Evolutionary conservation across 306 rosid genomes (phyloP).

Genomic region (Quercus dentata): DNA sequence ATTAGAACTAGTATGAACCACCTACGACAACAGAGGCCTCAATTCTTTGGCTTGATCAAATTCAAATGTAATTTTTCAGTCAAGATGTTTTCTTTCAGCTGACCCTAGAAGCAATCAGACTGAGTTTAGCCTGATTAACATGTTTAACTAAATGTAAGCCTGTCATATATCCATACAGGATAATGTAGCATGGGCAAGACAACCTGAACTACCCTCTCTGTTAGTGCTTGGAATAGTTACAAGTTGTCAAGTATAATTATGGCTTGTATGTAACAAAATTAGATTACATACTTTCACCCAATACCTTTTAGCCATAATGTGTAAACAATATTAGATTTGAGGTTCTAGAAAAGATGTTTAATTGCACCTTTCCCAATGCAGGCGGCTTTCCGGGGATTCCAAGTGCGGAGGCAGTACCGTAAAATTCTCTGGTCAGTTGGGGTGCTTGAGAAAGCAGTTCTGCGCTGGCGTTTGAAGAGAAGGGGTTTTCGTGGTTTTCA

Average conservation of each 20-base stretch:
- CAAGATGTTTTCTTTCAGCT: background rate
- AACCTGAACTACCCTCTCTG: background rate
- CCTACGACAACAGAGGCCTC: background rate
- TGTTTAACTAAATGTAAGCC: background rate
- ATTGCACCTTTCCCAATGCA: constrained; percentile 38
- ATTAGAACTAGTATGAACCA: background rate
- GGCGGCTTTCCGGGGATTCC: constrained; percentile 86
- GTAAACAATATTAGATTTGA: background rate
- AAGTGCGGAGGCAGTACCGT: constrained; percentile 69
- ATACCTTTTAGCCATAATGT: background rate
- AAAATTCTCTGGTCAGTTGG: constrained; percentile 90
- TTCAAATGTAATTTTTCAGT: background rate
- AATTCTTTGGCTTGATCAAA: background rate
- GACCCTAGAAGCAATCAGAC: background rate
- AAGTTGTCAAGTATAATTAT: background rate
- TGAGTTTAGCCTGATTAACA: background rate
- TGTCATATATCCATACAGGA: background rate
- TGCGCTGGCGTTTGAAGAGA: constrained; percentile 93
- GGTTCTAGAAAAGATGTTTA: constrained; percentile 14
- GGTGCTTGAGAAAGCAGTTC: constrained; percentile 82
- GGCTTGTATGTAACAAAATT: background rate
- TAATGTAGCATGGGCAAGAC: background rate
- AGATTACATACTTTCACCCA: background rate
- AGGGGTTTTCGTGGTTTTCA: constrained; percentile 86
- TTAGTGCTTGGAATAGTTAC: background rate